Percentiles rank a stretch among this genome's conserved stretches.
Evolutionary conservation across 345 rosid genomes (phyloP).

Genomic region (Hypericum perforatum): DNA sequence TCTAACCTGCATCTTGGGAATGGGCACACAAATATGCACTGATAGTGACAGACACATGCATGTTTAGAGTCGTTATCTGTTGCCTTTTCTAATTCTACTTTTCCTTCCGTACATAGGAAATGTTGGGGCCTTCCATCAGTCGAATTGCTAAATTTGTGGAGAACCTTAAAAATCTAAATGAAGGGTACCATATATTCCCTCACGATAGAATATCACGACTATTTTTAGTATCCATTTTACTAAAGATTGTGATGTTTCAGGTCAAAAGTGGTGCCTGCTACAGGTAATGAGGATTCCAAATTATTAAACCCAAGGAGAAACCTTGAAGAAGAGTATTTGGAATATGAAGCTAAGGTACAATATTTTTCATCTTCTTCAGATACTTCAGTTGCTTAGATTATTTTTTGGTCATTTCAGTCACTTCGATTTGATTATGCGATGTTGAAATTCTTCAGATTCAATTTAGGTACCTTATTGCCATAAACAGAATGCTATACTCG

Average conservation of each 20-base stretch:
- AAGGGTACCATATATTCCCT: slow-evolving; percentile 36
- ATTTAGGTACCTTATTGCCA: too few species aligned
- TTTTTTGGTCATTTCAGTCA: too few species aligned
- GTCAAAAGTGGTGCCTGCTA: slow-evolving; percentile 34
- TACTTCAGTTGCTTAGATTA: not conserved
- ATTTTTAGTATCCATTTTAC: slow-evolving; percentile 13
- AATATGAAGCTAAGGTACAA: slow-evolving; percentile 76
- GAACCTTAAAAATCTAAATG: slow-evolving; percentile 65
- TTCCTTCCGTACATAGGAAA: slow-evolving; percentile 41
- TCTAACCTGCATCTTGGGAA: not conserved
- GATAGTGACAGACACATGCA: not conserved
- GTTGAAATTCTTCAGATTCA: too few species aligned
- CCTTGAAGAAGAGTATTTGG: slow-evolving; percentile 87
- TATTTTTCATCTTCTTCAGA: slow-evolving; percentile 1
- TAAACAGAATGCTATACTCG: too few species aligned
- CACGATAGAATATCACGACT: slow-evolving; percentile 6
- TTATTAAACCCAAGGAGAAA: slow-evolving; percentile 58
- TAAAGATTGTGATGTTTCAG: slow-evolving; percentile 32
- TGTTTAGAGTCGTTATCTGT: not conserved
- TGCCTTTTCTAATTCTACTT: slow-evolving; percentile 2
- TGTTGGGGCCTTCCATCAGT: slow-evolving; percentile 59
- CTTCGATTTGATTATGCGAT: too few species aligned
- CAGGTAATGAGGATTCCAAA: slow-evolving; percentile 38
- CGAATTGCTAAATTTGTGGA: slow-evolving; percentile 75
- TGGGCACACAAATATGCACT: too few species aligned